These are phyloP conservation scores for Coemansia sp. DNA, from an alignment of 192 early-diverging fungal species.

Conservation along the genomic window DNA sequence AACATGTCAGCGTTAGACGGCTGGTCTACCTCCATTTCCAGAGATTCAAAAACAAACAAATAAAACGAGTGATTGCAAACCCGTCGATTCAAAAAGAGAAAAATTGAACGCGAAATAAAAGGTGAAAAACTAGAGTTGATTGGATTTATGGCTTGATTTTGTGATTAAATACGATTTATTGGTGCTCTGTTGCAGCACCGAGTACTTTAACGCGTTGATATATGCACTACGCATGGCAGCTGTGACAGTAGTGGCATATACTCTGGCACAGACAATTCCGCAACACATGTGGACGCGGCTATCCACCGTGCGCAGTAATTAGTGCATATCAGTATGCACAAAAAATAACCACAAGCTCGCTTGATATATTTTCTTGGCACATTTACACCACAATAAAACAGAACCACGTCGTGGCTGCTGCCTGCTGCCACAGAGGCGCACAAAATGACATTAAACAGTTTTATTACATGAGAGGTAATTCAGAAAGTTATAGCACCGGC, in stretches of 20 bases:
- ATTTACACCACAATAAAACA: neutral
- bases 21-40: slow-evolving; percentile 20
- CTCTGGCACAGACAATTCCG: neutral
- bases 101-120: no score
- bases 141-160: no score
- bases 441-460: neutral
- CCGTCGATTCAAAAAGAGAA: no score
- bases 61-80: neutral
- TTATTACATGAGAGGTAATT: neutral
- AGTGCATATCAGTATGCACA: neutral
- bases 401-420: neutral
- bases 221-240: neutral
- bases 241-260: no score
- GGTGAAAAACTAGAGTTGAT: no score
- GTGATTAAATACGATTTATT: no score
- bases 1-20: slow-evolving; percentile 3
- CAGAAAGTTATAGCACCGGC: neutral
- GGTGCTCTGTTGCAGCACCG: no score
- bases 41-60: neutral
- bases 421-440: neutral
- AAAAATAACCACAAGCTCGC: neutral
- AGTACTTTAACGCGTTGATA: no score
- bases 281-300: neutral
- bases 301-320: slow-evolving; percentile 4
- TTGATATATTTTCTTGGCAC: neutral